phyloP scores from a whole-genome alignment of 371 early-diverging fungal genomes.

The Synchytrium microbalum region DNA sequence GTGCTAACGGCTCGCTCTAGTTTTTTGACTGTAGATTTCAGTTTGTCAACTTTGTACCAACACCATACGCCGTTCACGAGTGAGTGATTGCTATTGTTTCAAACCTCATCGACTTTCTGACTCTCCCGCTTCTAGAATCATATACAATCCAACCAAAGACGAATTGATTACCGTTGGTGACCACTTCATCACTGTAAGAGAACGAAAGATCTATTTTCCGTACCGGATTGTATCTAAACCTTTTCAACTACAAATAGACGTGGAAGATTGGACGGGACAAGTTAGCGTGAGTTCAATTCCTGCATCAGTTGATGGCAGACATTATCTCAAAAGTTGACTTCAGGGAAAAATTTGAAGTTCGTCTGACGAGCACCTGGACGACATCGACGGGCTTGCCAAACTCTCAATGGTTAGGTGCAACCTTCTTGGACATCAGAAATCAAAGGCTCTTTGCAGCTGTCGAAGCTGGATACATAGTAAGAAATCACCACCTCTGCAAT shows the following conservation, averaged over 20 bases:
- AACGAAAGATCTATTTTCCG: no score
- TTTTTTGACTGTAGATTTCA: constrained; percentile 31
- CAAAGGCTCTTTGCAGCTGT: constrained; percentile 19
- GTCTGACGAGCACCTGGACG: constrained; percentile 9
- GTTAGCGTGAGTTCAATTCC: neutral
- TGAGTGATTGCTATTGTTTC: neutral
- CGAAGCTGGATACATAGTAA: constrained; percentile 29
- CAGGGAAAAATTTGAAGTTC: constrained; percentile 15
- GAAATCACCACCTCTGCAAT: constrained; percentile 2
- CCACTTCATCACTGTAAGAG: neutral
- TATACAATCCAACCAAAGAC: neutral
- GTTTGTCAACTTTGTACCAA: constrained; percentile 8
- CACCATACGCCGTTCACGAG: neutral
- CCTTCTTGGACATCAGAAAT: constrained; percentile 22
- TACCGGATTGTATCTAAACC: no score
- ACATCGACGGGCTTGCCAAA: constrained; percentile 20
- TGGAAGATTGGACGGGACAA: neutral
- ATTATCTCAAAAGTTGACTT: neutral
- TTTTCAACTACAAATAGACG: constrained; percentile 1
- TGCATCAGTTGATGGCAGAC: neutral
- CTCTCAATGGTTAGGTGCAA: constrained; percentile 31
- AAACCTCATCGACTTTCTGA: neutral
- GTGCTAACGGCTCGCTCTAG: constrained; percentile 5
- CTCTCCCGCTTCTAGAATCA: neutral
- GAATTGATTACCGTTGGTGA: neutral